A percentile compares a stretch with the other conserved stretches of the same genome.
Evolutionary conservation across 2,329 filamentous ascomycete genomes (phyloP).

Genomic region (Helotiales sp.): DNA sequence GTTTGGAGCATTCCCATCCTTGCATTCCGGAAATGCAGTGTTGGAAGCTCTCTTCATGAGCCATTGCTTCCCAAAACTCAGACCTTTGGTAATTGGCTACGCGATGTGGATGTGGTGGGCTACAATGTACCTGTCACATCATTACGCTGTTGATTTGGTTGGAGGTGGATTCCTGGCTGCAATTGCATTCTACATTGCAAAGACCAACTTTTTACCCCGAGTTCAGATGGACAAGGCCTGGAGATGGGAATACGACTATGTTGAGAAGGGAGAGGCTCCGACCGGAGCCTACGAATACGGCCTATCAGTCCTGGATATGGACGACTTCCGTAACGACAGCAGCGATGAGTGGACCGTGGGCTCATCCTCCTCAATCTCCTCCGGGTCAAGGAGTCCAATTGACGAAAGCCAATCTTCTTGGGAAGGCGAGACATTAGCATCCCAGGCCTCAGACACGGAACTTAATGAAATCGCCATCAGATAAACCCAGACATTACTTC

Average conservation of each 20-base stretch:
- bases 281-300: conserved; percentile 60
- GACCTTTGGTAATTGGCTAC: conserved; percentile 80
- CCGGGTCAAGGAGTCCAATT: conserved; percentile 45
- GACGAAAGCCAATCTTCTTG: conserved; percentile 62
- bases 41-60: conserved; percentile 92
- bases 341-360: conserved; percentile 91
- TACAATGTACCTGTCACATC: conserved; percentile 97
- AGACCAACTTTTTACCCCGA: conserved; percentile 79
- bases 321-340: conserved; percentile 50
- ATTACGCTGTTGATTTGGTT: conserved; percentile 94
- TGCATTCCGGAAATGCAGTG: conserved; percentile 89
- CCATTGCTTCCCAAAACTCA: conserved; percentile 84
- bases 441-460: conserved; percentile 42
- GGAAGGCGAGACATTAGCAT: conserved; percentile 60
- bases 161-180: conserved; percentile 81
- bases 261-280: conserved; percentile 76
- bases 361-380: conserved; percentile 65
- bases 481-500: conserved; percentile 22
- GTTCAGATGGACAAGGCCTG: conserved; percentile 83
- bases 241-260: conserved; percentile 95
- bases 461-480: conserved; percentile 41
- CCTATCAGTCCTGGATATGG: conserved; percentile 38
- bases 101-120: conserved; percentile 97
- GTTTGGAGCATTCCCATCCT: conserved; percentile 92
- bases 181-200: conserved; percentile 80